These are phyloP conservation scores for Sporothrix pallida DNA, from an alignment of 2,329 filamentous ascomycete genomes.

Conservation along the genomic window DNA sequence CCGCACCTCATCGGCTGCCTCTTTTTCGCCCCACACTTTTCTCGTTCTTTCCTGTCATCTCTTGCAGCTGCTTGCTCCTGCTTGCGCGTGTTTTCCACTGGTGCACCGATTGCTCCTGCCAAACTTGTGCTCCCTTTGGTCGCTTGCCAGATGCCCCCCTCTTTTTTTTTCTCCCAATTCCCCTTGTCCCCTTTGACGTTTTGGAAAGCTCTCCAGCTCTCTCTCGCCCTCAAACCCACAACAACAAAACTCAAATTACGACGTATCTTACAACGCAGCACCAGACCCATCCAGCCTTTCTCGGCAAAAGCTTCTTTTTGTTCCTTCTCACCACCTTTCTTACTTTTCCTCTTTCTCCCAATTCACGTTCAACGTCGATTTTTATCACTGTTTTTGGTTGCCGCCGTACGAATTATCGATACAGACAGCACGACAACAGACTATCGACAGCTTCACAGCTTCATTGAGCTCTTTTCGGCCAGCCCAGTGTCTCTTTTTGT, in stretches of 20 bases:
- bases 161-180: not conserved
- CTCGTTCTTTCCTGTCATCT: not conserved
- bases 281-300: conserved; percentile 26
- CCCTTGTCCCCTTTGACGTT: not conserved
- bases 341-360: not conserved
- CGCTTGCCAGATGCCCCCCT: not conserved
- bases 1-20: conserved; percentile 19
- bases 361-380: not conserved
- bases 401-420: not conserved
- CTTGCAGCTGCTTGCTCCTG: not conserved
- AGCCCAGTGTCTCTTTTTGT: not conserved
- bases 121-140: not conserved
- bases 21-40: conserved; percentile 24
- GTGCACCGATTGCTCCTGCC: not conserved
- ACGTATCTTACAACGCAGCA: not conserved
- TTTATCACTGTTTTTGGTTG: not conserved
- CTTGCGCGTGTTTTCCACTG: conserved; percentile 17
- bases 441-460: conserved; percentile 20
- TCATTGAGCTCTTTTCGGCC: not conserved
- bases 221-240: not conserved
- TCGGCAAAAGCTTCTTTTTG: conserved; percentile 18
- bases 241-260: not conserved
- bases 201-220: too few species aligned
- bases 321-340: not conserved
- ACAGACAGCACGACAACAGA: not conserved